Base-by-base conservation (phyloP, 192 early-diverging fungal species). In the Entomortierella parvispora region DNA sequence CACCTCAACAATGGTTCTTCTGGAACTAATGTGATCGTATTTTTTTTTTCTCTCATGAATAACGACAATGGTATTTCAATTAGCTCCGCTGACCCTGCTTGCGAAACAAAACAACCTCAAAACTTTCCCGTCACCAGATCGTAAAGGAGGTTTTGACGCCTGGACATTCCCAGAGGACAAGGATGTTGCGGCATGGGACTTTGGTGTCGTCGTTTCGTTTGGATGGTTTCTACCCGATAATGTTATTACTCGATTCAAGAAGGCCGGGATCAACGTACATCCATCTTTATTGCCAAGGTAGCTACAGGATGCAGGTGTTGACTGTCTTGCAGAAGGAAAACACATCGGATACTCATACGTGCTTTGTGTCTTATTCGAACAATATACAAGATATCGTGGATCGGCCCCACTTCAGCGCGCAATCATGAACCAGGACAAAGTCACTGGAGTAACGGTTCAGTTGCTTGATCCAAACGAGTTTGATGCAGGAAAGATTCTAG, bases 141-240 rank as follows among this genome's bases (percentile, higher is more conserved):
- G 72, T 12, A 67, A 63, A 48, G 47, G 59, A 2, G 72, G 72
- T 2, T 77, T 77, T 25, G 72, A 77, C 14, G 40, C 58, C 15
- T 77, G 72, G 72, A 63, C 65, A 0, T 77, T 63, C 12, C 72
- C 72, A 2, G 37, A 67, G 23, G 65, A 68, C 23, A 33, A 53
- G 0, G 33, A 49, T 20, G 72, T 77, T 0, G 47, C 54, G 10
- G 59, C 72, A 5, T 77, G 72, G 72, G 93, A 96, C 78, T 80
- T 98, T 40, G 96, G 92, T 9, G 82, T 96, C 0, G 95, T 96
- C n/a, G 93, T 96, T 0, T 96, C 95, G 1, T 98, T 97, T 86
- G 95, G 96, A 7, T 93, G 90, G 65, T 96, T 97, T 62, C 65
- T 98, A 25, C 91, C 96, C 2, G 52, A 71, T n/a, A 37, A 82